These are phyloP conservation scores for Postia placenta DNA, from an alignment of 768 basidiomycete genomes.

Conservation along the genomic window DNA sequence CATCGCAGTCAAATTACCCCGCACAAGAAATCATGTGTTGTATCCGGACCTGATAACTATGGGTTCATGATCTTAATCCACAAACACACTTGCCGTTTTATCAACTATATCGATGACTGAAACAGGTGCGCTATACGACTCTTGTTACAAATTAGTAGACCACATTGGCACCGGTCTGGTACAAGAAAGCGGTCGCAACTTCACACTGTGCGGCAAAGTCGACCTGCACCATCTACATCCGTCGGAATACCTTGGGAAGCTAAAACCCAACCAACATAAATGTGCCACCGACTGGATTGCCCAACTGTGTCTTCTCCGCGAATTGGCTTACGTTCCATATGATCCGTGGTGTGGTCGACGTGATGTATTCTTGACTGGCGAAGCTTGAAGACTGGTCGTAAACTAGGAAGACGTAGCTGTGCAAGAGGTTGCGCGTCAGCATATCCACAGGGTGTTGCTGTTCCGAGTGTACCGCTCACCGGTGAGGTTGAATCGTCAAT, in stretches of 20 bases:
- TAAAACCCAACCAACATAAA: slow-evolving; percentile 1
- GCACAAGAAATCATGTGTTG: too few relatives aligned
- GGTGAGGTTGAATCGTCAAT: background rate
- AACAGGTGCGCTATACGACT: too few relatives aligned
- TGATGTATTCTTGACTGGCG: background rate
- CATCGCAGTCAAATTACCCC: too few relatives aligned
- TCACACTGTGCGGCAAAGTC: too few relatives aligned
- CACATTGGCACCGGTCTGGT: too few relatives aligned
- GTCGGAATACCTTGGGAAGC: background rate
- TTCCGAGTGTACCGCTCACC: background rate
- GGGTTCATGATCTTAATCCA: too few relatives aligned
- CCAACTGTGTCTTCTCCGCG: background rate
- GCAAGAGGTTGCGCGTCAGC: background rate
- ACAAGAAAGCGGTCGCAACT: too few relatives aligned
- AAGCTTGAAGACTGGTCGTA: background rate
- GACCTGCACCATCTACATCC: too few relatives aligned
- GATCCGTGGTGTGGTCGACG: background rate
- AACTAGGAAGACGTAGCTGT: slow-evolving; percentile 3
- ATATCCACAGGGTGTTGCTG: background rate
- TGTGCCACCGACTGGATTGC: slow-evolving; percentile 2
- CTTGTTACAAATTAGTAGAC: too few relatives aligned
- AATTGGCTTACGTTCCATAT: background rate
- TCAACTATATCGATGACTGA: too few relatives aligned
- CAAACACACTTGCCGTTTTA: too few relatives aligned
- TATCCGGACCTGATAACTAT: too few relatives aligned